phyloP scores from a whole-genome alignment of 768 basidiomycete species.

The Auricularia cornea region DNA sequence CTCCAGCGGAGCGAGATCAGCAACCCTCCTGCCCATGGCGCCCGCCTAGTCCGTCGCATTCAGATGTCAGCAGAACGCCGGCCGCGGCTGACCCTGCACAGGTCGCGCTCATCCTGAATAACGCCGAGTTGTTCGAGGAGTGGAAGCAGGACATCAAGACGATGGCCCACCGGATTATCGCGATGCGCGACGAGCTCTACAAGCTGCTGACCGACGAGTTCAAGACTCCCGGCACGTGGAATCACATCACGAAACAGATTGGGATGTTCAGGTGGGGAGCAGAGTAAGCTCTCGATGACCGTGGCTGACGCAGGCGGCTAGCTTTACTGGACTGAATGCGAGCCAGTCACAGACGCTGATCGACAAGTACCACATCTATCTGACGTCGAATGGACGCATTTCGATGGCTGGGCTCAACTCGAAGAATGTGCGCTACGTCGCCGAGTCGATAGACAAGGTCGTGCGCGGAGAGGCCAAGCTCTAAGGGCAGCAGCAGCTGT shows the following conservation, averaged over 20 bases:
- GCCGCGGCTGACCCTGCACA: conserved; percentile 19
- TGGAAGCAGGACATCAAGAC: conserved; percentile 87
- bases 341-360: conserved; percentile 60
- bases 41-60: conserved; percentile 57
- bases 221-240: conserved; percentile 88
- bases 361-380: conserved; percentile 71
- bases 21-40: conserved; percentile 88
- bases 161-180: conserved; percentile 91
- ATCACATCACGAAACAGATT: conserved; percentile 93
- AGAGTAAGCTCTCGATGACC: neutral
- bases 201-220: conserved; percentile 65
- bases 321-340: conserved; percentile 74
- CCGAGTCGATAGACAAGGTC: conserved; percentile 56
- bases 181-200: conserved; percentile 78
- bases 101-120: conserved; percentile 78
- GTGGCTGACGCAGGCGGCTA: conserved; percentile 25
- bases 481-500: neutral
- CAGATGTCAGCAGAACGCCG: neutral
- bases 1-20: conserved; percentile 92
- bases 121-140: conserved; percentile 62
- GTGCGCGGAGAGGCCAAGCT: conserved; percentile 35
- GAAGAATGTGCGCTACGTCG: conserved; percentile 70
- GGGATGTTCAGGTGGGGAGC: conserved; percentile 83
- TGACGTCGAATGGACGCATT: conserved; percentile 83
- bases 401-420: conserved; percentile 91